Conservation (phyloP, 306 rosid genomes). For the Fagus sylvatica region DNA sequence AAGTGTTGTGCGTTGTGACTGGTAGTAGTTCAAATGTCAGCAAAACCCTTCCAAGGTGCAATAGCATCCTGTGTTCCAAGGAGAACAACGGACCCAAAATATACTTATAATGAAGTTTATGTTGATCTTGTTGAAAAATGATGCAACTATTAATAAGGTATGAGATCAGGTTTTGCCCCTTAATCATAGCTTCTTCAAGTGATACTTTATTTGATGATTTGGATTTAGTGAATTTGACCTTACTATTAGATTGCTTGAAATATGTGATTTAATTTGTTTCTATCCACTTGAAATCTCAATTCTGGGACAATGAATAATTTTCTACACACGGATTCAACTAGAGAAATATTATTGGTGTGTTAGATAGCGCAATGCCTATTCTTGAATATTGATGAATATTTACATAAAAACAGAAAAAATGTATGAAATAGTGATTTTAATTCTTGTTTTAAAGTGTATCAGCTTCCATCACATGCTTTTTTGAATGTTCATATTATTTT, state of each 20-base stretch:
- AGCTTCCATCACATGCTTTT: neutral
- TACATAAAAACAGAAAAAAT: neutral
- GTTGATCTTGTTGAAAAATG: too few species aligned
- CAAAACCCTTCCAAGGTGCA: too few species aligned
- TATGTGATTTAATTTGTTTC: neutral
- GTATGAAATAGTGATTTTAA: constrained; percentile 2
- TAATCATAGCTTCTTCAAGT: neutral
- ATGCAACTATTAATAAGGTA: too few species aligned
- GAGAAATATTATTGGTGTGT: neutral
- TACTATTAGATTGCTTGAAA: neutral
- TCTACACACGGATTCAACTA: neutral
- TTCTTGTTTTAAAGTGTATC: neutral
- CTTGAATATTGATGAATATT: neutral
- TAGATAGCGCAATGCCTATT: neutral
- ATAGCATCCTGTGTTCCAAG: too few species aligned
- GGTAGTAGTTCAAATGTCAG: too few species aligned
- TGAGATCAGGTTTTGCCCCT: too few species aligned
- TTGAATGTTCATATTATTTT: neutral
- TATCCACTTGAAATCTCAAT: neutral
- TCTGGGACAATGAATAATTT: neutral
- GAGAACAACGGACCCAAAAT: too few species aligned
- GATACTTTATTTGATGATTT: neutral
- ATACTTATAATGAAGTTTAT: too few species aligned
- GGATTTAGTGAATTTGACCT: neutral
- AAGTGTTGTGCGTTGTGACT: too few species aligned